A percentile compares a stretch with the other conserved stretches of the same genome.
Evolutionary conservation across 331 rosid species (phyloP).

Genomic region (Cydonia oblonga): DNA sequence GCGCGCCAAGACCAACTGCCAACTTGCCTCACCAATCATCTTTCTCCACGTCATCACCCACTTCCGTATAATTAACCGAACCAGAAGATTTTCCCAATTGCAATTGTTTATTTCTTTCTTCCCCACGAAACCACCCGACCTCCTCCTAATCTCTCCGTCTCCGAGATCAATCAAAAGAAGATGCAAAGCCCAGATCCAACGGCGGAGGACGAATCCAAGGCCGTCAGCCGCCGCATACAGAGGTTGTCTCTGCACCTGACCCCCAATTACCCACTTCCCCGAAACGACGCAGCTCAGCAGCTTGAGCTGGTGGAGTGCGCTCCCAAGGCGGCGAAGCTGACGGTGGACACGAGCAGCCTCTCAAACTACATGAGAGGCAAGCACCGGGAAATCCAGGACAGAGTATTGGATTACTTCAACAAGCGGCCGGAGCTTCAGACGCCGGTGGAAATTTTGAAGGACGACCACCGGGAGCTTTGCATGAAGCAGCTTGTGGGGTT

Average conservation of each 20-base stretch:
- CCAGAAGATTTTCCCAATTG: background rate
- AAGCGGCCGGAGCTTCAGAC: conserved; percentile 64
- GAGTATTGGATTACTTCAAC: conserved; percentile 46
- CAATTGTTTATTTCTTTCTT: background rate
- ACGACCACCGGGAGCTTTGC: conserved; percentile 63
- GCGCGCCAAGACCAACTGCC: conserved; percentile 23
- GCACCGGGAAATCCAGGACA: conserved; percentile 58
- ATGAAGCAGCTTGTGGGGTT: conserved; percentile 66
- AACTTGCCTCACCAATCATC: background rate
- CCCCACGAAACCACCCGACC: background rate
- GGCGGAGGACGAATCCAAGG: conserved; percentile 16
- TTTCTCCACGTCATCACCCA: conserved; percentile 3
- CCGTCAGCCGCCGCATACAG: conserved; percentile 35
- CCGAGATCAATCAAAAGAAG: background rate
- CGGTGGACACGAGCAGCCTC: conserved; percentile 28
- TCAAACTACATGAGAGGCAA: conserved; percentile 50
- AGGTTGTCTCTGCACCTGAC: conserved; percentile 50
- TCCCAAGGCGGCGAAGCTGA: background rate
- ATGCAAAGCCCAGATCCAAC: conserved; percentile 15
- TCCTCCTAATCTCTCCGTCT: background rate
- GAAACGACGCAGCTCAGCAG: background rate
- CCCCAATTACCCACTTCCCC: conserved; percentile 5
- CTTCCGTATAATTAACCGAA: conserved; percentile 14
- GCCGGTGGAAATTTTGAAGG: conserved; percentile 67
- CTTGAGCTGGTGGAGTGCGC: conserved; percentile 40